Evolutionary conservation across 805 yeast species (phyloP).

Genomic region (Isabelozyma pseudorhagii): DNA sequence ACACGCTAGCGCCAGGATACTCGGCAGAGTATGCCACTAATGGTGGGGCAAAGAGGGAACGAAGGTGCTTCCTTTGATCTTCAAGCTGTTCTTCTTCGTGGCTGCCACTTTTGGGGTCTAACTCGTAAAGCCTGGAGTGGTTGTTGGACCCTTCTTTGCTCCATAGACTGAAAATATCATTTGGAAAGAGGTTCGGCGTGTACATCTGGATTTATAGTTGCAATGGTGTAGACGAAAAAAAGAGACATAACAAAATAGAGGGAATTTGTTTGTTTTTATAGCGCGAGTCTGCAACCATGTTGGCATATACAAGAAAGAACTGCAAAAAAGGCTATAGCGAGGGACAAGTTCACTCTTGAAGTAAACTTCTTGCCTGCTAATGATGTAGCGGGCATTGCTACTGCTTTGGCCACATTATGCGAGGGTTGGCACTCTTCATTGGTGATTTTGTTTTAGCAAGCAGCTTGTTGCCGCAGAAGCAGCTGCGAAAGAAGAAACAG

Average conservation of each 20-base stretch:
- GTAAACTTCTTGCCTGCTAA: too few species aligned
- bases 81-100: conserved; percentile 9
- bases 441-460: too few species aligned
- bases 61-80: conserved; percentile 17
- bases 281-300: too few species aligned
- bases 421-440: too few species aligned
- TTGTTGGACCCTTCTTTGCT: conserved; percentile 3
- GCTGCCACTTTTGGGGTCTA: conserved; percentile 1
- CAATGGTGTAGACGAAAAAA: background rate
- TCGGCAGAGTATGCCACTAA: conserved; percentile 53
- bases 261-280: too few species aligned
- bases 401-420: too few species aligned
- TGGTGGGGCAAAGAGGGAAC: conserved; percentile 46
- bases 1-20: conserved; percentile 23
- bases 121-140: background rate
- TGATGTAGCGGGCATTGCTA: too few species aligned
- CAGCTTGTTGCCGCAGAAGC: too few species aligned
- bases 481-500: too few species aligned
- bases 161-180: conserved; percentile 48
- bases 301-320: too few species aligned
- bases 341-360: too few species aligned
- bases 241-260: background rate
- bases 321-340: too few species aligned
- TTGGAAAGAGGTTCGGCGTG: conserved; percentile 44
- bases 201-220: conserved; percentile 30